Evolutionary conservation across 2,329 filamentous ascomycete genomes (phyloP).

Genomic region (Fusarium albidum): DNA sequence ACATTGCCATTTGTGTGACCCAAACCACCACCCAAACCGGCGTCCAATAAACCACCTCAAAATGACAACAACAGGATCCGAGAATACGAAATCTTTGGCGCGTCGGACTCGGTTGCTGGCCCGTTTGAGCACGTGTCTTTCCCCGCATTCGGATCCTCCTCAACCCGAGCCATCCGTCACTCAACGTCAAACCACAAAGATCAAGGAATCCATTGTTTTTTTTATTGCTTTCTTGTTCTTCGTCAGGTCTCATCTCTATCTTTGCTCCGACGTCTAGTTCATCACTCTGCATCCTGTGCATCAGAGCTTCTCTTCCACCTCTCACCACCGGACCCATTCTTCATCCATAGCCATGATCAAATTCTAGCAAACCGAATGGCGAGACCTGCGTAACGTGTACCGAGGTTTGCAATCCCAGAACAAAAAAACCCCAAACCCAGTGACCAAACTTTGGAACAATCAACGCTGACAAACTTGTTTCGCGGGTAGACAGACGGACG

Average conservation of each 20-base stretch:
- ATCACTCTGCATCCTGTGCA: slow-evolving; percentile 21
- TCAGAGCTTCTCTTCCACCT: slow-evolving; percentile 21
- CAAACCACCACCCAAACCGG: no score
- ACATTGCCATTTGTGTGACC: no score
- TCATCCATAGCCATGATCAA: slow-evolving; percentile 8
- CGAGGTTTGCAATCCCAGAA: slow-evolving; percentile 2
- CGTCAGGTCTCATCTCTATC: slow-evolving; percentile 26
- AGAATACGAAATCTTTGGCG: no score
- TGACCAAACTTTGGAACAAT: slow-evolving; percentile 29
- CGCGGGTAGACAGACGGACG: background rate
- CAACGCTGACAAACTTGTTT: slow-evolving; percentile 28
- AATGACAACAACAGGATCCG: no score
- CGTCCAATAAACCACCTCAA: no score
- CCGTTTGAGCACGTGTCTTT: no score
- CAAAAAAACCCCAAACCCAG: slow-evolving; percentile 20
- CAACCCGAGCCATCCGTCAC: no score
- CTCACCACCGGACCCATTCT: background rate
- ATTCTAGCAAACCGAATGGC: background rate
- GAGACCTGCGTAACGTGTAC: slow-evolving; percentile 8
- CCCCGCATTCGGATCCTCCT: no score
- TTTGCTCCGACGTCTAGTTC: slow-evolving; percentile 27
- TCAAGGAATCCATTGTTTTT: no score
- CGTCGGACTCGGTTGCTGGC: no score
- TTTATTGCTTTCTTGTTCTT: slow-evolving; percentile 17
- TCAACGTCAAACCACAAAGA: no score